Evolutionary conservation across 2,329 filamentous ascomycete genomes (phyloP).

Genomic region (Apiospora rasikravindrae): DNA sequence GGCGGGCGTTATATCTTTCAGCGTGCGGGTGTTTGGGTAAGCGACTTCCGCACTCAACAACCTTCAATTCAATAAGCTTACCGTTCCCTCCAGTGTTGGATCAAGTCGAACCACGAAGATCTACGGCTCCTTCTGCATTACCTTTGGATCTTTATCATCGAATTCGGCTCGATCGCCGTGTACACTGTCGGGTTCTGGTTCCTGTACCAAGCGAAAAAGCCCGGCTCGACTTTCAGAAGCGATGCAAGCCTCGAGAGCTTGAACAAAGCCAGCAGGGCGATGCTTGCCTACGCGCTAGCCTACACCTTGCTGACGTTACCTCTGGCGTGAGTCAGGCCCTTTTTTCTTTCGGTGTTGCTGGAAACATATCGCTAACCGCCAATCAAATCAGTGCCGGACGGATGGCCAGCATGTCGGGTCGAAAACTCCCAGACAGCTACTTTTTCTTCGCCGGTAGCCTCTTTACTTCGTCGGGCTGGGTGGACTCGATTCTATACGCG

Average conservation of each 20-base stretch:
- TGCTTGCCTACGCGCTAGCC: slow-evolving; percentile 58
- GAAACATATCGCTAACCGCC: not conserved
- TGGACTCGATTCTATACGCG: slow-evolving; percentile 48
- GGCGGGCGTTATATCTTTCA: slow-evolving; percentile 51
- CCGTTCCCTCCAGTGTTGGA: slow-evolving; percentile 53
- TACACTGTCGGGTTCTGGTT: slow-evolving; percentile 47
- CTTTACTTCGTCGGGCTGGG: slow-evolving; percentile 48
- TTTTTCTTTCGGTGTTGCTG: not conserved
- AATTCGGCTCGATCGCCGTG: slow-evolving; percentile 56
- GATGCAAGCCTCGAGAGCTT: slow-evolving; percentile 28
- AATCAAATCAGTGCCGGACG: slow-evolving; percentile 42
- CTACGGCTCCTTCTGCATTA: slow-evolving; percentile 59
- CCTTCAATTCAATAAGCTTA: not conserved
- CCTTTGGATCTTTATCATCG: slow-evolving; percentile 59
- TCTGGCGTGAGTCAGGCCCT: slow-evolving; percentile 41
- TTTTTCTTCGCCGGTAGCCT: slow-evolving; percentile 36
- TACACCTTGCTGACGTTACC: slow-evolving; percentile 58
- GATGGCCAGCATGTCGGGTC: slow-evolving; percentile 54
- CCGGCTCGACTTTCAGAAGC: slow-evolving; percentile 25
- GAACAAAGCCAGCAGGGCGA: slow-evolving; percentile 40
- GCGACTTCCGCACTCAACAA: not conserved
- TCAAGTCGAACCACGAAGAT: slow-evolving; percentile 48
- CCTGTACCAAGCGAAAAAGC: slow-evolving; percentile 30
- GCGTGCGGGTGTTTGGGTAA: slow-evolving; percentile 54
- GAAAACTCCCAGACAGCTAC: slow-evolving; percentile 42